Conservation (phyloP, 495 filamentous ascomycete species). For the Penicillium cosmopolitanum region DNA sequence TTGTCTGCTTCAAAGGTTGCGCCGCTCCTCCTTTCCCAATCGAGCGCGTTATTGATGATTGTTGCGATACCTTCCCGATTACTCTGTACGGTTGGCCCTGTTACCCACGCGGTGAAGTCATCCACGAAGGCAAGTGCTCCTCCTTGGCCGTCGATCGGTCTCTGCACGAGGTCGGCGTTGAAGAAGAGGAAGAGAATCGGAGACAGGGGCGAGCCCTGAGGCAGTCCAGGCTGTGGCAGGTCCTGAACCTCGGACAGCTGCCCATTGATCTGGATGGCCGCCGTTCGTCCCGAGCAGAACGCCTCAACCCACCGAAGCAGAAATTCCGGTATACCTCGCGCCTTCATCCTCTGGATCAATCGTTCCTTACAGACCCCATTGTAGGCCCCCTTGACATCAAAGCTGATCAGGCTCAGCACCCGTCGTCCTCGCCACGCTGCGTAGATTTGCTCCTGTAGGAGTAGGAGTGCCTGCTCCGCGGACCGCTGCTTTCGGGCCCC, state of each 20-base stretch:
- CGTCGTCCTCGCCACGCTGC: constrained; percentile 23
- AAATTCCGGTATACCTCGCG: constrained; percentile 31
- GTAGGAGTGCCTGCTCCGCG: too few relatives aligned
- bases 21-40: constrained; percentile 30
- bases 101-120: constrained; percentile 26
- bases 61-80: constrained; percentile 28
- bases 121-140: constrained; percentile 28
- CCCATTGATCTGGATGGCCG: constrained; percentile 19
- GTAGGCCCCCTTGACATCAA: constrained; percentile 49
- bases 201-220: constrained; percentile 36
- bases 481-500: too few relatives aligned
- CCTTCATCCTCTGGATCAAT: constrained; percentile 36
- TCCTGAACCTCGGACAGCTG: constrained; percentile 16
- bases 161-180: constrained; percentile 32
- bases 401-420: constrained; percentile 38
- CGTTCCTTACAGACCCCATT: constrained; percentile 40
- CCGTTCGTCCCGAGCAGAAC: constrained; percentile 31
- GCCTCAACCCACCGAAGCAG: constrained; percentile 37
- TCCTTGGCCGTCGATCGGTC: constrained; percentile 24
- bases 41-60: constrained; percentile 27
- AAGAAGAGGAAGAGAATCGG: constrained; percentile 39
- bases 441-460: constrained; percentile 27
- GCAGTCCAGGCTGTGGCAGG: constrained; percentile 26
- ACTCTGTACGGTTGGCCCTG: constrained; percentile 14
- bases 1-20: constrained; percentile 34